A percentile compares a stretch with the other conserved stretches of the same genome.
Conservation (phyloP, 2,329 filamentous ascomycete species). For the Cryoendolithus antarcticus region DNA sequence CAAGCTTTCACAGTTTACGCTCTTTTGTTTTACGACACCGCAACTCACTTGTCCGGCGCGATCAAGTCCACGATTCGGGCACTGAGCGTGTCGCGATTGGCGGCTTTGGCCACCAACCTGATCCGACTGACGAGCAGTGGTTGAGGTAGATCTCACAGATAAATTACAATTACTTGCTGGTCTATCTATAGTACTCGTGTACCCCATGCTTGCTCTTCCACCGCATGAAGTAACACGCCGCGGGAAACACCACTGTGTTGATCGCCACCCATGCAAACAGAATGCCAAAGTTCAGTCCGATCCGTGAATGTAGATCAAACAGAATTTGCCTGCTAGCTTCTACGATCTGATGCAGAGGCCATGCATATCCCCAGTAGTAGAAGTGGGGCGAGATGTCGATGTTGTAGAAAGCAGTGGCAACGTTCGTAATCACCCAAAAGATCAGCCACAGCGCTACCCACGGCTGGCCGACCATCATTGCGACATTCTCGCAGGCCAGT, state of each 20-base stretch:
- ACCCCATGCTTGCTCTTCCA: constrained; percentile 26
- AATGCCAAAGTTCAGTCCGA: constrained; percentile 50
- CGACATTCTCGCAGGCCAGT: constrained; percentile 52
- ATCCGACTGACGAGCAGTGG: too few species aligned
- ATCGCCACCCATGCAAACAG: constrained; percentile 46
- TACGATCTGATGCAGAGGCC: constrained; percentile 52
- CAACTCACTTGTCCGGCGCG: too few species aligned
- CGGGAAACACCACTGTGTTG: constrained; percentile 41
- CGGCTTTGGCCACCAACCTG: too few species aligned
- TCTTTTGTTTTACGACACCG: too few species aligned
- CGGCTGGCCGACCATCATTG: constrained; percentile 48
- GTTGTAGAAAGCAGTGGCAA: constrained; percentile 47
- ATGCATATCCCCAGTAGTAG: constrained; percentile 51
- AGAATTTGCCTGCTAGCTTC: constrained; percentile 47
- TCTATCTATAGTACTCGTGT: constrained; percentile 20
- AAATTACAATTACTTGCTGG: too few species aligned
- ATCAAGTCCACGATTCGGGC: too few species aligned
- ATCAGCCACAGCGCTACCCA: constrained; percentile 50
- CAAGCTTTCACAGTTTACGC: too few species aligned
- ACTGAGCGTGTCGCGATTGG: too few species aligned
- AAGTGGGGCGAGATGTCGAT: constrained; percentile 36
- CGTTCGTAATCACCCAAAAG: constrained; percentile 57
- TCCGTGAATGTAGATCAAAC: constrained; percentile 46
- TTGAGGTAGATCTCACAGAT: too few species aligned
- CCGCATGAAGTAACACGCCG: constrained; percentile 32